Evolutionary conservation across 345 rosid species (phyloP), one percentile per base, ranked within the genome.

Genomic region (Trapa bicornis): DNA sequence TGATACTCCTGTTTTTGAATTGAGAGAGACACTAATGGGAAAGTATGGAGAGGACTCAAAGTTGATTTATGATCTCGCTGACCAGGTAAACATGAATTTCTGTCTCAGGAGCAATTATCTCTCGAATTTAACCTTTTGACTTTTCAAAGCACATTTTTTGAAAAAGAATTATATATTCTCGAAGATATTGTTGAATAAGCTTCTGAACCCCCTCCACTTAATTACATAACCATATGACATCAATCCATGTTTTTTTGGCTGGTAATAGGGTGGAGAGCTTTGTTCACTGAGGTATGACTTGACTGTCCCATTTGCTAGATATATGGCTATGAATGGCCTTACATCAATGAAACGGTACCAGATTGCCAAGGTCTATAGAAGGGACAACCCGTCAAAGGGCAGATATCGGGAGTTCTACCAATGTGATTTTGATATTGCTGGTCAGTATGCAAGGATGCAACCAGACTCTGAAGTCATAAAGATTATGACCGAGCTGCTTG

Each of bases 361-460:
- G 73, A 86, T 94, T 74, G 96, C 92, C 47, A 89, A 91, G 72
- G 96, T 91, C 42, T 89, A 89, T 75, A 77, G 97, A 76, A 86
- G 99, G 65, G 99, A 94, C 75, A 94, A 94, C 66, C 97, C 99
- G 48, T 84, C 97, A 47, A 91, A 89, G 76, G 97, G 96, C 61
- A 81, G 99, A 78, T 94, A 79, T 71, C 87, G 93, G n/a, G 97
- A 94, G 85, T 94, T 94, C 75, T 94, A 89, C 74, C 99, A 91
- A 65, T 94, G 99, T 72, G 97, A 89, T 76, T 87, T 91, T 71
- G 99, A 94, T 76, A 87, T 94, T 64, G 97, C 97, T 73, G 99
- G 99, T 35, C 82, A 77, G 72, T 86, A 74, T 67, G 91, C 84
- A 80, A 86, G 81, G 71, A 94, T 91, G 97, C 96, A 93, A 65